Evolutionary conservation across 768 basidiomycete species (phyloP).

Genomic region (Dioszegia crocea): DNA sequence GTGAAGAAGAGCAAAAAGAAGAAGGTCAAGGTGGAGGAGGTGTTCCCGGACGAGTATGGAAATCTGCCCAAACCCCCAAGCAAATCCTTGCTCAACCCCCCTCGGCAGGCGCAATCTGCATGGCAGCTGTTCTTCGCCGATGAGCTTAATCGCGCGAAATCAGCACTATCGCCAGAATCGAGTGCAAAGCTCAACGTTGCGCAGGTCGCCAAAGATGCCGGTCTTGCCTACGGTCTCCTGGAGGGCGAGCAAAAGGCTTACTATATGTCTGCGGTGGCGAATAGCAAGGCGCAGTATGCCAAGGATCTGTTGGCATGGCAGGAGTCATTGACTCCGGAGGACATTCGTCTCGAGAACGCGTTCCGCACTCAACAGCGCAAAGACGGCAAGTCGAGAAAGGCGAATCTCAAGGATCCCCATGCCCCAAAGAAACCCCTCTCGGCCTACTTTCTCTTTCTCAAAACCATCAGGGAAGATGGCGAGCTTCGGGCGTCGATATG

Average conservation of each 20-base stretch:
- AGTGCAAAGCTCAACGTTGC: constrained; percentile 83
- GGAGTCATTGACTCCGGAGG: constrained; percentile 81
- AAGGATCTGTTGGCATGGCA: constrained; percentile 78
- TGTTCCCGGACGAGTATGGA: constrained; percentile 1
- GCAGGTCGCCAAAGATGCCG: constrained; percentile 90
- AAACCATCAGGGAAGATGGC: constrained; percentile 76
- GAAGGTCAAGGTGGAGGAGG: constrained; percentile 29
- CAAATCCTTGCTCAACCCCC: constrained; percentile 76
- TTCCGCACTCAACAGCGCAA: constrained; percentile 89
- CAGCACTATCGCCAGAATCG: constrained; percentile 34
- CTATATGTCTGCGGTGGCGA: constrained; percentile 76
- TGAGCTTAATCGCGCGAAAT: constrained; percentile 68
- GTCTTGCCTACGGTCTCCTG: constrained; percentile 77
- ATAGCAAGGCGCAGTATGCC: constrained; percentile 79
- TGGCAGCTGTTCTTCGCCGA: constrained; percentile 97
- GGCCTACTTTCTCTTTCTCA: constrained; percentile 92
- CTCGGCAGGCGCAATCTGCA: constrained; percentile 85
- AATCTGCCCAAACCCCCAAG: constrained; percentile 42
- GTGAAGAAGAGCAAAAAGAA: constrained; percentile 27
- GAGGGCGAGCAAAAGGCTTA: constrained; percentile 74
- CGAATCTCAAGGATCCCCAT: constrained; percentile 94
- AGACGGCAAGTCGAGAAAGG: constrained; percentile 84
- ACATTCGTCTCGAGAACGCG: constrained; percentile 88
- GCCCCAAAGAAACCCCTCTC: constrained; percentile 92
- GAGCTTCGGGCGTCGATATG: constrained; percentile 73